phyloP scores from a whole-genome alignment of 2,329 filamentous ascomycete species.

The Ceratocystis papillata region DNA sequence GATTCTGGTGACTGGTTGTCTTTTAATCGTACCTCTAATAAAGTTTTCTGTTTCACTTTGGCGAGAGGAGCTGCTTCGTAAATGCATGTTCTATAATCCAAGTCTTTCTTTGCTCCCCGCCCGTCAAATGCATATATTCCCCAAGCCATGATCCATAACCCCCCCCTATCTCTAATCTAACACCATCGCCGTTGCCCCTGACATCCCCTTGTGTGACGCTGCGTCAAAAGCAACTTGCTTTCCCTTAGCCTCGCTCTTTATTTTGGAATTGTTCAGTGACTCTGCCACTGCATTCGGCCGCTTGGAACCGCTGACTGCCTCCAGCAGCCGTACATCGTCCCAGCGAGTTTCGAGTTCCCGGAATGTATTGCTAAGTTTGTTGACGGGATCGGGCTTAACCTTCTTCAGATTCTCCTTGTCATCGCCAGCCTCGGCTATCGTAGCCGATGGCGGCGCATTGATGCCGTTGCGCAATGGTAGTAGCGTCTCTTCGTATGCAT shows the following conservation, averaged over 20 bases:
- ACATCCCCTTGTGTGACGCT: not conserved
- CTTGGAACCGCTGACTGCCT: slow-evolving; percentile 22
- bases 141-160: not conserved
- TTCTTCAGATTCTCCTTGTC: slow-evolving; percentile 21
- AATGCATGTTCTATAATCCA: slow-evolving; percentile 5
- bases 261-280: slow-evolving; percentile 10
- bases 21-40: not conserved
- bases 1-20: not conserved
- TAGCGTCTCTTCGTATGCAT: slow-evolving; percentile 62
- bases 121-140: not conserved
- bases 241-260: slow-evolving; percentile 14
- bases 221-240: slow-evolving; percentile 17
- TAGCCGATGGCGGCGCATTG: slow-evolving; percentile 11
- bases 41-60: not conserved
- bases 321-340: slow-evolving; percentile 22
- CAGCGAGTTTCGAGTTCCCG: slow-evolving; percentile 18
- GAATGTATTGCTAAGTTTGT: slow-evolving; percentile 19
- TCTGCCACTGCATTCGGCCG: slow-evolving; percentile 19
- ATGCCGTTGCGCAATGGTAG: slow-evolving; percentile 29
- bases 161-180: slow-evolving; percentile 13
- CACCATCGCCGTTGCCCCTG: slow-evolving; percentile 15
- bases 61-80: not conserved
- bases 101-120: not conserved
- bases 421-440: slow-evolving; percentile 3
- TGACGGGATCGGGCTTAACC: slow-evolving; percentile 24